These are phyloP conservation scores for Scheffersomyces ergatensis DNA, from an alignment of 805 yeast genomes.

Conservation along the genomic window DNA sequence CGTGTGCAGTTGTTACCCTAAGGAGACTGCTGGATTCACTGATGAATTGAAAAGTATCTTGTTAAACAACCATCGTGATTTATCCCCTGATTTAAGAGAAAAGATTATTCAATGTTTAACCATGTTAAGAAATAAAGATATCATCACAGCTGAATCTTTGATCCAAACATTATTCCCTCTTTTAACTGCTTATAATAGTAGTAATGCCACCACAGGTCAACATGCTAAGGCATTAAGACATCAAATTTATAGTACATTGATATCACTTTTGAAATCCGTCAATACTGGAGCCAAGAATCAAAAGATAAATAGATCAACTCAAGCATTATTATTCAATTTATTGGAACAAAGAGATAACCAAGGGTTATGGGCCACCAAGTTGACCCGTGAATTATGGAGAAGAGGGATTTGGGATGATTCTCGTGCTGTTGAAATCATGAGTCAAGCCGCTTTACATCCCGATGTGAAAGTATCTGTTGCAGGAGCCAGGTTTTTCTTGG, in stretches of 20 bases:
- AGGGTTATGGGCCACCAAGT: constrained; percentile 94
- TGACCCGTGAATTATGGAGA: constrained; percentile 95
- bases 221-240: constrained; percentile 81
- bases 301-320: constrained; percentile 84
- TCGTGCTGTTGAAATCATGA: constrained; percentile 95
- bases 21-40: constrained; percentile 84
- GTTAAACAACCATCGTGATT: constrained; percentile 71
- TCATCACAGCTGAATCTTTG: constrained; percentile 73
- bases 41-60: constrained; percentile 70
- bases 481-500: constrained; percentile 87
- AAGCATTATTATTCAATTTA: constrained; percentile 85
- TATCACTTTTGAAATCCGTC: constrained; percentile 74
- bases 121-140: constrained; percentile 84
- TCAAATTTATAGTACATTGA: constrained; percentile 76
- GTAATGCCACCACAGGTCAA: constrained; percentile 47
- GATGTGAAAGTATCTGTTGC: constrained; percentile 85
- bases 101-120: constrained; percentile 87
- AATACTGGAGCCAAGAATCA: constrained; percentile 90
- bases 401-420: constrained; percentile 98
- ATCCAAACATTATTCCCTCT: constrained; percentile 89
- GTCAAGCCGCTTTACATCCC: constrained; percentile 87
- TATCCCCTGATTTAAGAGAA: constrained; percentile 84
- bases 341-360: constrained; percentile 73
- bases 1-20: constrained; percentile 85
- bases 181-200: constrained; percentile 59